Evolutionary conservation across 306 rosid genomes (phyloP), one percentile per base, ranked within the genome.

Genomic region (Fragaria vesca): DNA sequence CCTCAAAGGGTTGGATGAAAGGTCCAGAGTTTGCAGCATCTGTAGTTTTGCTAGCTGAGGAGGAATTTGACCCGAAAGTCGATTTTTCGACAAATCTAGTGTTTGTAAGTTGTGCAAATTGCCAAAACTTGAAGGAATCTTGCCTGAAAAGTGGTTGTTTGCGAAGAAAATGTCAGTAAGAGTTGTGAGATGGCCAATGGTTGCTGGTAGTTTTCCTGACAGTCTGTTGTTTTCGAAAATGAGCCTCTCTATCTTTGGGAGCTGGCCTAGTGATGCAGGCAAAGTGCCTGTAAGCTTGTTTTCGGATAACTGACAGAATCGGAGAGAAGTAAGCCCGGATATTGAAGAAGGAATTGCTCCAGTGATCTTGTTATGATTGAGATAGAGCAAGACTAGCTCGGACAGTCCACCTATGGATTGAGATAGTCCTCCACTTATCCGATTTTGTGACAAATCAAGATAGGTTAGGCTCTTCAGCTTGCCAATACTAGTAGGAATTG

Each of bases 361-460:
- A 1, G 55, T 16, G 55, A 91, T 68, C 78, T 40, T 66, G 74
- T 91, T 91, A 10, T 82, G 85, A 84, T 81, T 83, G 50, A 91
- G 82, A 77, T 89, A 86, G 2, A 89, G 17, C 55, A 82, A 26
- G 38, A 55, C 82, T 47, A 89, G 69, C 9, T 81, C 66, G 43
- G 90, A 80, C 42, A 91, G 91, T 16, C 45, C 58, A 17, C 92
- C 91, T 7, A 91, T 80, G 12, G 92, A 84, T 21, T 71, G 63
- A 2, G 97, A 92, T 62, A 91, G 78, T 8, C 52, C 80, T 26
- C 92, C 93, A 26, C 77, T 76, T 73, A 88, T 79, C 73, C 47
- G 81, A 75, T 90, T 90, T n/a, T 72, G 77, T 1, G 92, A 88
- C 9, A 89, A 80, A 82, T 89, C 97, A 28, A 91, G 77, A n/a